Base-by-base conservation (phyloP, 2,329 filamentous ascomycete genomes). In the Fusarium poae region DNA sequence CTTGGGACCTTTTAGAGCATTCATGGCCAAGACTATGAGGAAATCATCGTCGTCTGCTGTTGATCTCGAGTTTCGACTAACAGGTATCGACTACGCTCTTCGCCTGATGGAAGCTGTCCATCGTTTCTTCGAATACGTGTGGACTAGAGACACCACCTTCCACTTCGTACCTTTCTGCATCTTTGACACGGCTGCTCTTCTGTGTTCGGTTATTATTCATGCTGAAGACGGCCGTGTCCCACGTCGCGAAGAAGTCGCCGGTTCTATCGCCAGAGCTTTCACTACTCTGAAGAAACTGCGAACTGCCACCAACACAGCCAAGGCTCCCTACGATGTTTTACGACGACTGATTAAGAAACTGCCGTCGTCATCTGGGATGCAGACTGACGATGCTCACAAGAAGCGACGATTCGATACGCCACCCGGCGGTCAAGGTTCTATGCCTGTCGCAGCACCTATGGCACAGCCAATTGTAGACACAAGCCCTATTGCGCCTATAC, bases 261-360 rank as follows among this genome's bases (percentile, higher is more conserved):
- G 21, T 12, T 35, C 62, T 7, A 52, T 65, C 3, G 13, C 53
- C 2, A 48, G 35, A 25, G 62, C 62, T 2, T 65, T 60, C 18
- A 2, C 35, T 4, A 65, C 62, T 11, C n/a, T 65, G 35, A 65
- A 65, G 60, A 65, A 65, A 20, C 4, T 65, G 16, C 61, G 62
- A 16, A 53, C 62, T 13, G 62, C 62, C 18, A 65, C 62, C 0
- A 65, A 39, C 21, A 65, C 62, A 23, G 62, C 62, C 21, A 65
- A 65, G 20, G 62, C 62, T 23, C 62, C 62, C 11, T 65, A 65
- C 2, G 60, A 65, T 45, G 60, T 65, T 48, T n/a, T 65, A 30
- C 34, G 53, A 34, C 45, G 62, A 21, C 18, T 65, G 60, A 52
- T 65, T 59, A 65, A 65, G 60, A 65, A 65, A 29, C 9, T 65